A percentile compares a stretch with the other conserved stretches of the same genome.
These are phyloP conservation scores for Gossypioides kirkii DNA, from an alignment of 345 rosid genomes.

Conservation along the genomic window DNA sequence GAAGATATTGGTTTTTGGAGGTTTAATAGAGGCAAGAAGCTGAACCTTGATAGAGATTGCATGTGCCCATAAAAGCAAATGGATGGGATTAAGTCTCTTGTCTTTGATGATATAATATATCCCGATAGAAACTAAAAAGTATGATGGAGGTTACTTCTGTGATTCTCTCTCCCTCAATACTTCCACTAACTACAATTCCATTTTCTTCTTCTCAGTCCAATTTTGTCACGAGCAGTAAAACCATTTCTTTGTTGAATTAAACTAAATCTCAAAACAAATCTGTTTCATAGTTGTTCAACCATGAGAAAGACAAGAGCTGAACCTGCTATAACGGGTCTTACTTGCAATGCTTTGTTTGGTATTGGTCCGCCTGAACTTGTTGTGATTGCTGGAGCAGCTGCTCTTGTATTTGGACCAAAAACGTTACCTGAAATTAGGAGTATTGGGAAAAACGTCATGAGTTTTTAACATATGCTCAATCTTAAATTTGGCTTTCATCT, in stretches of 20 bases:
- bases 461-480: conserved; percentile 53
- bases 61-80: conserved; percentile 18
- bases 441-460: conserved; percentile 85
- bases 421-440: conserved; percentile 92
- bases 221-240: conserved; percentile 28
- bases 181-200: conserved; percentile 24
- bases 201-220: conserved; percentile 54
- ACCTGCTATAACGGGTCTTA: conserved; percentile 39
- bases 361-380: conserved; percentile 91
- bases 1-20: conserved; percentile 27
- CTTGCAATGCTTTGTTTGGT: conserved; percentile 81
- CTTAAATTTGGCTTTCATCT: background rate
- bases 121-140: background rate
- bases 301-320: conserved; percentile 29
- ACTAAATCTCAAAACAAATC: conserved; percentile 25
- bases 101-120: background rate
- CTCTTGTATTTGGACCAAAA: conserved; percentile 92
- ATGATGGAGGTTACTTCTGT: conserved; percentile 60
- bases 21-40: conserved; percentile 18
- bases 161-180: conserved; percentile 41
- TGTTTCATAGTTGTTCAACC: conserved; percentile 33
- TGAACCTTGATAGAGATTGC: conserved; percentile 24
- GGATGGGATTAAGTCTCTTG: background rate
- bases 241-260: conserved; percentile 12
- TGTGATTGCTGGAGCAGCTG: conserved; percentile 91